Percentiles rank a stretch among this genome's conserved stretches.
These are phyloP conservation scores for Pleurotus platypus DNA, from an alignment of 768 basidiomycete species.

Conservation along the genomic window DNA sequence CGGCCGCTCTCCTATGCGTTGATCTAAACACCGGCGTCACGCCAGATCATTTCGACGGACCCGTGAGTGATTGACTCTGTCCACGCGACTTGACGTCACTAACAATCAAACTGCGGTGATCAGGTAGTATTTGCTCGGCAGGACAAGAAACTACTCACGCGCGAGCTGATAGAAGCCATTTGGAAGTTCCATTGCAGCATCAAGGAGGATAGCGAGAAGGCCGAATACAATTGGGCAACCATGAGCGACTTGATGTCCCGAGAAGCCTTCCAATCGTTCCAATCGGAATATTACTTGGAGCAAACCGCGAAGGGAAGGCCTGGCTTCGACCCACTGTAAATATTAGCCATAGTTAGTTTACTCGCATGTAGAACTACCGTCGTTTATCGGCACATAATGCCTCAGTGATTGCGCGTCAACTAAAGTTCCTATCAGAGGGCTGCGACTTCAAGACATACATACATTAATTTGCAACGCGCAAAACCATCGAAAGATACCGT, in stretches of 20 bases:
- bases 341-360: not conserved
- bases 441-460: too few species aligned
- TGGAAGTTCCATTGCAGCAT: not conserved
- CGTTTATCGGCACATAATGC: not conserved
- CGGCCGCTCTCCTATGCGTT: not conserved
- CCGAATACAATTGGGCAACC: not conserved
- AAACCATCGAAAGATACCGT: not conserved
- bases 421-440: not conserved
- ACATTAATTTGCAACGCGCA: not conserved
- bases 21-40: not conserved
- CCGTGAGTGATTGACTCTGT: not conserved
- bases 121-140: not conserved
- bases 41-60: not conserved
- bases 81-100: not conserved
- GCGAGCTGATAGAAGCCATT: constrained; percentile 1
- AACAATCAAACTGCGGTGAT: not conserved
- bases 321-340: constrained; percentile 2
- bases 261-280: not conserved
- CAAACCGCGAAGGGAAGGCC: not conserved
- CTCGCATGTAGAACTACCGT: not conserved
- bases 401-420: not conserved
- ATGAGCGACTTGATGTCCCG: constrained; percentile 5
- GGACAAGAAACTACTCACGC: not conserved
- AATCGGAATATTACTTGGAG: not conserved
- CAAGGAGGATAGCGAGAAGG: not conserved